A percentile compares a stretch with the other conserved stretches of the same genome.
phyloP scores from a whole-genome alignment of 192 early-diverging fungal genomes.

The Dissophora ornata region DNA sequence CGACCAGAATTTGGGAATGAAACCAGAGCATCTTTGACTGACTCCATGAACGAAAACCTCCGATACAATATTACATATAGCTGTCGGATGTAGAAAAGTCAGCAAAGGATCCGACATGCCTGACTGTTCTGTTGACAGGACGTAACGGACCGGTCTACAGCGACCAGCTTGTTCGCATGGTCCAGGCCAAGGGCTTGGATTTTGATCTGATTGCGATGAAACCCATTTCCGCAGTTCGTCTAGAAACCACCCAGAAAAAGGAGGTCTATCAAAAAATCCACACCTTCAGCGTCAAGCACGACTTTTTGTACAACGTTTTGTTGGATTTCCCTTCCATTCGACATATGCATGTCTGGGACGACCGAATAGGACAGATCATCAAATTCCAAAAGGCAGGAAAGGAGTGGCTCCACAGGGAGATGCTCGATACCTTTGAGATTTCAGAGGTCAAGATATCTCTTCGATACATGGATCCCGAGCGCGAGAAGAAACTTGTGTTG shows the following conservation, averaged over 20 bases:
- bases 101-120: slow-evolving; percentile 28
- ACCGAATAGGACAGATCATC: slow-evolving; percentile 58
- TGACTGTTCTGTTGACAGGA: slow-evolving; percentile 40
- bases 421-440: slow-evolving; percentile 12
- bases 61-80: too few relatives aligned
- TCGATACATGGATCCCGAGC: slow-evolving; percentile 20
- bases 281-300: slow-evolving; percentile 69
- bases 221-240: slow-evolving; percentile 5
- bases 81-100: slow-evolving; percentile 59
- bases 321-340: slow-evolving; percentile 58
- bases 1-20: too few relatives aligned
- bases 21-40: too few relatives aligned
- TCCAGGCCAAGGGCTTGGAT: slow-evolving; percentile 49
- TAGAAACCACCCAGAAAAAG: background rate
- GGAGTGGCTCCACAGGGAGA: slow-evolving; percentile 15
- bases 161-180: slow-evolving; percentile 49
- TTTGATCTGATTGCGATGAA: slow-evolving; percentile 58
- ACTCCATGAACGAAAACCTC: too few relatives aligned
- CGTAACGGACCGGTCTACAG: slow-evolving; percentile 46
- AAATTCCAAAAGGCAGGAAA: slow-evolving; percentile 22
- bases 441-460: slow-evolving; percentile 1
- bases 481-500: slow-evolving; percentile 11
- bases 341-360: slow-evolving; percentile 68
- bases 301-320: slow-evolving; percentile 64
- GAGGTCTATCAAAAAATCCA: slow-evolving; percentile 45